These are phyloP conservation scores for Diplodia seriata DNA, from an alignment of 2,329 filamentous ascomycete genomes.

Conservation along the genomic window DNA sequence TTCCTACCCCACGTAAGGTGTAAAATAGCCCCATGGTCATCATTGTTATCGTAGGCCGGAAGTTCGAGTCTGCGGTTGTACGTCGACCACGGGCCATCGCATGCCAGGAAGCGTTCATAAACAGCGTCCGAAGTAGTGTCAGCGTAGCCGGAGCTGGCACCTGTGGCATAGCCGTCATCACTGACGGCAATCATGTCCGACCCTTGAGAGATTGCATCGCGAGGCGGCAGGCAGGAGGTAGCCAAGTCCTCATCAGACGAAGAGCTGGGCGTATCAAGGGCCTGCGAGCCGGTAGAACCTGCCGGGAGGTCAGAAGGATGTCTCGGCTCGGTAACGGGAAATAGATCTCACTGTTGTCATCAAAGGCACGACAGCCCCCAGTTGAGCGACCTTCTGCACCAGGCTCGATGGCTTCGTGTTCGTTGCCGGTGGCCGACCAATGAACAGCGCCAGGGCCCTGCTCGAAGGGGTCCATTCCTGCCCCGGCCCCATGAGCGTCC, in stretches of 20 bases:
- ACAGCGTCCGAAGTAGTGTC: neutral
- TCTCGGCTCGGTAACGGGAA: conserved; percentile 18
- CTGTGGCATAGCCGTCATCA: neutral
- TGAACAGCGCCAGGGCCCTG: neutral
- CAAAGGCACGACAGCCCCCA: neutral
- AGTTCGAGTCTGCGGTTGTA: neutral
- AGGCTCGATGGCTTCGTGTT: neutral
- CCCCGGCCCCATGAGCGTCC: neutral
- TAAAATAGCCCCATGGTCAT: neutral
- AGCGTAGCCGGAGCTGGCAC: neutral
- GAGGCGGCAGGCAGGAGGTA: too few relatives aligned
- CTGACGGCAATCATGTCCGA: neutral
- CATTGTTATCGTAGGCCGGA: neutral
- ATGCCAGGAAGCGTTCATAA: neutral
- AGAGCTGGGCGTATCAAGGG: conserved; percentile 12
- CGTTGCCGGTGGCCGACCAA: neutral
- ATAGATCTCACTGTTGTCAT: conserved; percentile 10
- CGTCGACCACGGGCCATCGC: conserved; percentile 10
- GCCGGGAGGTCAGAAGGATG: neutral
- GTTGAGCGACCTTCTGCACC: neutral
- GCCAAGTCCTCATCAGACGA: conserved; percentile 2
- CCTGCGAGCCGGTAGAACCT: conserved; percentile 5
- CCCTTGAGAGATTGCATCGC: neutral
- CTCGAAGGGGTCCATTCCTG: neutral
- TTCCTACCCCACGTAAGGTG: neutral